phyloP scores from a whole-genome alignment of 2,329 filamentous ascomycete genomes.

The Dactylonectria macrodidyma region DNA sequence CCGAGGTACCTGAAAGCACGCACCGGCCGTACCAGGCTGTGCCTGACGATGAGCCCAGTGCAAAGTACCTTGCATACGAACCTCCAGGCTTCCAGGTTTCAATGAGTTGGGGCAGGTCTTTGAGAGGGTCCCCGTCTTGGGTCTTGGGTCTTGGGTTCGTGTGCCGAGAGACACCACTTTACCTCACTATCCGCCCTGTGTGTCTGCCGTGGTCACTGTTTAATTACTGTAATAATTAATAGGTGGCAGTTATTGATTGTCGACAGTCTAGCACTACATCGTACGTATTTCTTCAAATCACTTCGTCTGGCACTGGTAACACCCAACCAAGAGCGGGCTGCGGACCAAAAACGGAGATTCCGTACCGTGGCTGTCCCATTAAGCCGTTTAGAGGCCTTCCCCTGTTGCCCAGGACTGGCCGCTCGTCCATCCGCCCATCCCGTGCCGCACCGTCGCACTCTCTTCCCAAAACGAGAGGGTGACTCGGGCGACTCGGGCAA shows the following conservation, averaged over 20 bases:
- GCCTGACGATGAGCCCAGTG: slow-evolving; percentile 1
- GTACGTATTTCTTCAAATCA: no score
- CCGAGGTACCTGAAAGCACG: slow-evolving; percentile 22
- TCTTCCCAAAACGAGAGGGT: slow-evolving; percentile 3
- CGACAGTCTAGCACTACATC: no score
- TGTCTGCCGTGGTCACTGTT: no score
- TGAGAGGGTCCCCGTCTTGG: neutral
- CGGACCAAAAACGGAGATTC: neutral
- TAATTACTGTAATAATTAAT: no score
- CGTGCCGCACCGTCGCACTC: slow-evolving; percentile 4
- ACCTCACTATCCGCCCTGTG: neutral
- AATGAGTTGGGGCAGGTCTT: no score
- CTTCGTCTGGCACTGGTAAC: no score
- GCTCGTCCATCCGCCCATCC: neutral
- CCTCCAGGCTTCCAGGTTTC: neutral
- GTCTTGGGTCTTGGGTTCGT: neutral
- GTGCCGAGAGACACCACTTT: slow-evolving; percentile 26
- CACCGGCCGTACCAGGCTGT: slow-evolving; percentile 13
- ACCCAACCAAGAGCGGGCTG: no score
- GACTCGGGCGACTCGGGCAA: slow-evolving; percentile 13
- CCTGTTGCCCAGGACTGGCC: neutral
- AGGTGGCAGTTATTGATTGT: no score
- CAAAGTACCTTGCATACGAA: slow-evolving; percentile 27
- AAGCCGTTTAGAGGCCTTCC: neutral
- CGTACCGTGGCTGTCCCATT: neutral